phyloP scores from a whole-genome alignment of 305 asterid genomes.

The Andrographis paniculata region DNA sequence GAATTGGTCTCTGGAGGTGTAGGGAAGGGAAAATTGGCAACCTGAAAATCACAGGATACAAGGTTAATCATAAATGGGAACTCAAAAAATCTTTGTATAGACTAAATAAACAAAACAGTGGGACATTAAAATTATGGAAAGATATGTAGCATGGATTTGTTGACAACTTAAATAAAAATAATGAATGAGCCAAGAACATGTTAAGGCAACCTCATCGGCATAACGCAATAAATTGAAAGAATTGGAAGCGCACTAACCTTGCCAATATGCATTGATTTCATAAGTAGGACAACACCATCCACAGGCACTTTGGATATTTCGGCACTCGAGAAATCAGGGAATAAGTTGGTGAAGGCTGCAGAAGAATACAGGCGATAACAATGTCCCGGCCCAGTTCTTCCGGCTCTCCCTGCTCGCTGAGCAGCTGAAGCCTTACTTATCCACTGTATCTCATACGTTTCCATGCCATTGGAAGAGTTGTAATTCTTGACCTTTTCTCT shows the following conservation, averaged over 20 bases:
- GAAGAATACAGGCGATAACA: slow-evolving; percentile 93
- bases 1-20: slow-evolving; percentile 78
- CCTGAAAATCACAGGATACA: slow-evolving; percentile 38
- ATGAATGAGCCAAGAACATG: not conserved
- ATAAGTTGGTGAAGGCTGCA: slow-evolving; percentile 57
- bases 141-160: not conserved
- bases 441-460: slow-evolving; percentile 78
- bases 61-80: slow-evolving; percentile 8
- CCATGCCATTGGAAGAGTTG: slow-evolving; percentile 78
- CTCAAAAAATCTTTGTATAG: not conserved
- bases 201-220: not conserved
- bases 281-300: slow-evolving; percentile 91
- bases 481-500: slow-evolving; percentile 80
- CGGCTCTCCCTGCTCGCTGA: slow-evolving; percentile 96
- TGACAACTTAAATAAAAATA: too few relatives aligned
- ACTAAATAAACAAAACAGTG: slow-evolving; percentile 5
- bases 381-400: slow-evolving; percentile 96
- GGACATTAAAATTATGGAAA: not conserved
- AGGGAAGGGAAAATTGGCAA: slow-evolving; percentile 87
- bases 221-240: not conserved
- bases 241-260: slow-evolving; percentile 35
- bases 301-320: slow-evolving; percentile 86
- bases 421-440: slow-evolving; percentile 95
- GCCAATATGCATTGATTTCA: slow-evolving; percentile 87
- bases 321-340: slow-evolving; percentile 60